Percentiles rank a stretch among this genome's conserved stretches.
Conservation (phyloP, 225 moss, liverwort and hornwort genomes). For the Straminergon stramineum region DNA sequence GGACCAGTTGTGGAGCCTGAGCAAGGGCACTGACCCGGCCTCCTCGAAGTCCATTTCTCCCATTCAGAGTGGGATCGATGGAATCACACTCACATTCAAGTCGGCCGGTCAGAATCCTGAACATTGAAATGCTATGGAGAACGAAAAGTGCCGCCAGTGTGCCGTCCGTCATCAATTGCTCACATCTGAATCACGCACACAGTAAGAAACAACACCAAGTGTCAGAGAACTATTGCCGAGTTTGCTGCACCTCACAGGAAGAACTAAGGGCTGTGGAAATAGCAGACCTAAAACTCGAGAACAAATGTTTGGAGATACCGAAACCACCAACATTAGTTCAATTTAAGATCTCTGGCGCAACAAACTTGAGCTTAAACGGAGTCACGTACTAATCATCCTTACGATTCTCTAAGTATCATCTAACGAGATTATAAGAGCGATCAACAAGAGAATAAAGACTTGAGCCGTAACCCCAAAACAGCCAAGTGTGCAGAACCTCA, state of each 20-base stretch:
- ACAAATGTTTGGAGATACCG: not conserved
- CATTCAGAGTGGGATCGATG: constrained; percentile 7
- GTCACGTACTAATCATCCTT: not conserved
- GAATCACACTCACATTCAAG: constrained; percentile 19
- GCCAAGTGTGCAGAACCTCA: not conserved
- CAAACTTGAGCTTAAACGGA: not conserved
- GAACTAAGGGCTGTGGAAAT: not conserved
- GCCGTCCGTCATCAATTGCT: constrained; percentile 16
- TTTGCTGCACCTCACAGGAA: not conserved
- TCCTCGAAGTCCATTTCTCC: constrained; percentile 21
- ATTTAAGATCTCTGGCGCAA: not conserved
- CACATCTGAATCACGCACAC: constrained; percentile 3
- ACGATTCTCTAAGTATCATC: not conserved
- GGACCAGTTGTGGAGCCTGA: constrained; percentile 79
- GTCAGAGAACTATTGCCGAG: not conserved
- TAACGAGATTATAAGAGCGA: not conserved
- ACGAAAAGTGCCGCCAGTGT: not conserved
- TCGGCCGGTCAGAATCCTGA: constrained; percentile 10
- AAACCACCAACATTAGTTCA: not conserved
- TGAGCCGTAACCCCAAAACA: not conserved
- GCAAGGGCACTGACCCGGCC: constrained; percentile 43
- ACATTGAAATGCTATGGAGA: constrained; percentile 16
- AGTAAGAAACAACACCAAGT: not conserved
- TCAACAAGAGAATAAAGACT: not conserved
- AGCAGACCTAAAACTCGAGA: not conserved